Percentiles rank a stretch among this genome's conserved stretches.
Evolutionary conservation across 2,329 filamentous ascomycete species (phyloP).

Genomic region (Seiridium unicorne): DNA sequence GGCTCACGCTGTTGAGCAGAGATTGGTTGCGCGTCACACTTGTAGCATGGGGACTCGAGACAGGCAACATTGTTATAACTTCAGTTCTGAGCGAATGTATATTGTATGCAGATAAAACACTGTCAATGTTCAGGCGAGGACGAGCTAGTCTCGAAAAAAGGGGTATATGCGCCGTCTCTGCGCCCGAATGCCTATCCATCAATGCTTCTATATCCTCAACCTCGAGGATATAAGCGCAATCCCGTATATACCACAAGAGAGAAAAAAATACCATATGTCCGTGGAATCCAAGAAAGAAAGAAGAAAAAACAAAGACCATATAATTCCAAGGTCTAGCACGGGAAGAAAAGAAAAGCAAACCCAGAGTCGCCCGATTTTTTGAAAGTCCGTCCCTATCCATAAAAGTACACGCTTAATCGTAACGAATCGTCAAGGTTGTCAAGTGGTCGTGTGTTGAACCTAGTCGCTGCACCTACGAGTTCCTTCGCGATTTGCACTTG

Average conservation of each 20-base stretch:
- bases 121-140: not conserved
- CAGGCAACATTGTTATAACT: not conserved
- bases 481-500: slow-evolving; percentile 79
- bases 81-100: not conserved
- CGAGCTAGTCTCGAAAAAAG: not conserved
- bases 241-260: not conserved
- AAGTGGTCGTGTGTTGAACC: not conserved
- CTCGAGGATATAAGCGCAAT: not conserved
- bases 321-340: too few species aligned
- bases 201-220: not conserved
- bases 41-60: not conserved
- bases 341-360: too few species aligned
- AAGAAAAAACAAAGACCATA: too few species aligned
- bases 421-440: slow-evolving; percentile 3
- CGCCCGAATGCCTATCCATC: not conserved
- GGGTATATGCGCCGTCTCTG: slow-evolving; percentile 4
- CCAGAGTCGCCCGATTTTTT: too few species aligned
- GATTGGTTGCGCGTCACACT: not conserved
- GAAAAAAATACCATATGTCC: not conserved
- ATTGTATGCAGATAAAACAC: slow-evolving; percentile 1
- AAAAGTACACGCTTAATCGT: slow-evolving; percentile 5
- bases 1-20: not conserved
- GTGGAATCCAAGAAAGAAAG: not conserved
- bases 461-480: slow-evolving; percentile 27
- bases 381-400: too few species aligned